Evolutionary conservation across 371 early-diverging fungal species (phyloP).

Genomic region (Umbelopsis sp.): DNA sequence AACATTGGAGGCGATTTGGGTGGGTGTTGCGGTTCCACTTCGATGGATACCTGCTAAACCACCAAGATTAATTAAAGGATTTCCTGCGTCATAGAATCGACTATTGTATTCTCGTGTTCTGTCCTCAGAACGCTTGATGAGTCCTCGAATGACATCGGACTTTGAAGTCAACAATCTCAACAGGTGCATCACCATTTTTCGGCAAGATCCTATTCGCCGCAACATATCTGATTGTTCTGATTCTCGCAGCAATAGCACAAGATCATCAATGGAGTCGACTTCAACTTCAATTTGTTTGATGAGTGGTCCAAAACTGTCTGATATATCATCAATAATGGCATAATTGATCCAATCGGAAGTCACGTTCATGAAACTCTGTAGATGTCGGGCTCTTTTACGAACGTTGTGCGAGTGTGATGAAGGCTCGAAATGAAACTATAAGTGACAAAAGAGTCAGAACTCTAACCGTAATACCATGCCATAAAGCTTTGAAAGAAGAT

Average conservation of each 20-base stretch:
- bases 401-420: slow-evolving; percentile 66
- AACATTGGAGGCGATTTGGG: neutral
- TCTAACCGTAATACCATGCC: neutral
- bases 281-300: slow-evolving; percentile 81
- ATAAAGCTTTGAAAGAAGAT: neutral
- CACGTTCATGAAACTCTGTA: slow-evolving; percentile 65
- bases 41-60: neutral
- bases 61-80: neutral
- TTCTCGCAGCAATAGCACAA: slow-evolving; percentile 75
- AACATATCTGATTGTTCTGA: slow-evolving; percentile 88
- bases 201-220: slow-evolving; percentile 80
- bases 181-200: slow-evolving; percentile 82
- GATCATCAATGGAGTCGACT: slow-evolving; percentile 91
- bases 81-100: neutral
- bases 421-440: slow-evolving; percentile 65
- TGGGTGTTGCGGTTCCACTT: neutral
- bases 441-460: neutral
- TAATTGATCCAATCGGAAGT: slow-evolving; percentile 91
- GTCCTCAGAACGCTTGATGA: slow-evolving; percentile 65
- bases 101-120: slow-evolving; percentile 40
- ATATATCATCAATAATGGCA: slow-evolving; percentile 86
- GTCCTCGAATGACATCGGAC: slow-evolving; percentile 80
- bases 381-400: slow-evolving; percentile 61
- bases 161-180: slow-evolving; percentile 78
- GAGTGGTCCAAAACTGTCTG: slow-evolving; percentile 83